Evolutionary conservation across 306 rosid genomes (phyloP), one percentile per base, ranked within the genome.

Genomic region (Malus orientalis): DNA sequence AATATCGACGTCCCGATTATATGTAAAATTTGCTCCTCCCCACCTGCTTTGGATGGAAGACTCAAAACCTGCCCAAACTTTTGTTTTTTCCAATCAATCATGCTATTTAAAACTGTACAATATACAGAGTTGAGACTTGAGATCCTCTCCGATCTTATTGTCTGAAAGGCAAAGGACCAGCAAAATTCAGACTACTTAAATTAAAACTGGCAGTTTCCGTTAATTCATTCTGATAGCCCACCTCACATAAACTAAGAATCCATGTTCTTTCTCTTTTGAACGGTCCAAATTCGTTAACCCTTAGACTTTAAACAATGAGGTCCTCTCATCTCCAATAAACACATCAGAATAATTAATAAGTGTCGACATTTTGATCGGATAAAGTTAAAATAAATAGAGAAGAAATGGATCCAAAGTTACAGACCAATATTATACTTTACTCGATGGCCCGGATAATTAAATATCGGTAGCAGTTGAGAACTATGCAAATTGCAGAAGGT

Each of bases 321-420:
- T 6, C 42, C 4, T 6, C 9, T 38, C 9, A 38, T 38, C 42
- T 38, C 42, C 2, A 7, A 7, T 38, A n/a, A 6, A 76, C 76
- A 76, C 69, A 68, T 71, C 67, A 68, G 69, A 73, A 71, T 78
- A 80, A 75, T 54, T 55, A 85, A 67, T 58, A 71, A 68, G 73
- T 60, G 54, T 33, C 36, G 78, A 73, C 78, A 75, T 57, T 25
- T 69, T 60, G 49, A 71, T 65, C 22, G 22, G 12, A 36, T 51
- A 42, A n/a, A 32, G 6, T 6, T 33, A n/a, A 65, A 44, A 66
- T 58, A 83, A 81, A 68, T 72, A 16, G 69, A 86, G 80, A 80
- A 79, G 62, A 77, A 69, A 84, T 83, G 73, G 60, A 23, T 19
- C 81, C 75, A 77, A 79, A 70, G 64, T 81, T 81, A 33, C 67